phyloP scores from a whole-genome alignment of 2,329 filamentous ascomycete species.

The Fusarium sterilihyphosum region DNA sequence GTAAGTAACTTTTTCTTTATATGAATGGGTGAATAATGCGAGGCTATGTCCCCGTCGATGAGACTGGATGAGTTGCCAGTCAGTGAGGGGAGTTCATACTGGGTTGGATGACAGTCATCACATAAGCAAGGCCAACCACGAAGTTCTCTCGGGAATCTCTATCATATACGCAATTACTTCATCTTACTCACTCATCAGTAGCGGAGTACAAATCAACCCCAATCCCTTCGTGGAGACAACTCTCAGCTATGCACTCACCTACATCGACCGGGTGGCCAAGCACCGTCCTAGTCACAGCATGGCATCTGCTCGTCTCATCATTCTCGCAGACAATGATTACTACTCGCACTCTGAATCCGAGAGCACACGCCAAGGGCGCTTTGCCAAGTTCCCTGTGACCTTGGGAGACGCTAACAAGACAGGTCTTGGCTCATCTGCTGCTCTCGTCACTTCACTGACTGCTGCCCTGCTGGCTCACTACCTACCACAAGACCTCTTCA shows the following conservation, averaged over 20 bases:
- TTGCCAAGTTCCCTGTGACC: slow-evolving; percentile 80
- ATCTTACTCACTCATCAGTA: slow-evolving; percentile 43
- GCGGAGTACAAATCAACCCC: slow-evolving; percentile 55
- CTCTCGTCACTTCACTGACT: slow-evolving; percentile 88
- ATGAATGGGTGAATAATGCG: background rate
- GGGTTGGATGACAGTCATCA: background rate
- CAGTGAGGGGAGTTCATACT: slow-evolving; percentile 5
- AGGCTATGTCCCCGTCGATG: background rate
- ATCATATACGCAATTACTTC: background rate
- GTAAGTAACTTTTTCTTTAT: slow-evolving; percentile 63
- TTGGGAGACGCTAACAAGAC: slow-evolving; percentile 90
- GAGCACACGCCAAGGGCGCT: slow-evolving; percentile 58
- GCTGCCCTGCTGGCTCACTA: slow-evolving; percentile 82
- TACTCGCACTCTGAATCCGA: slow-evolving; percentile 72
- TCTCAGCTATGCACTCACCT: slow-evolving; percentile 86
- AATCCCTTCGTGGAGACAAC: slow-evolving; percentile 96
- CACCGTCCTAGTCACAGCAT: slow-evolving; percentile 60
- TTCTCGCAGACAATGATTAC: slow-evolving; percentile 96
- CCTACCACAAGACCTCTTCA: slow-evolving; percentile 66
- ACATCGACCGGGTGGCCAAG: slow-evolving; percentile 65
- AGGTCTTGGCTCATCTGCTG: slow-evolving; percentile 92
- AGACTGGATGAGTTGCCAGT: background rate
- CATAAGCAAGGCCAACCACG: background rate
- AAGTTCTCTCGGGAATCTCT: background rate
- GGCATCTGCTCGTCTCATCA: slow-evolving; percentile 78